These are phyloP conservation scores for Xylariaceae sp. DNA, from an alignment of 2,329 filamentous ascomycete species.

Conservation along the genomic window DNA sequence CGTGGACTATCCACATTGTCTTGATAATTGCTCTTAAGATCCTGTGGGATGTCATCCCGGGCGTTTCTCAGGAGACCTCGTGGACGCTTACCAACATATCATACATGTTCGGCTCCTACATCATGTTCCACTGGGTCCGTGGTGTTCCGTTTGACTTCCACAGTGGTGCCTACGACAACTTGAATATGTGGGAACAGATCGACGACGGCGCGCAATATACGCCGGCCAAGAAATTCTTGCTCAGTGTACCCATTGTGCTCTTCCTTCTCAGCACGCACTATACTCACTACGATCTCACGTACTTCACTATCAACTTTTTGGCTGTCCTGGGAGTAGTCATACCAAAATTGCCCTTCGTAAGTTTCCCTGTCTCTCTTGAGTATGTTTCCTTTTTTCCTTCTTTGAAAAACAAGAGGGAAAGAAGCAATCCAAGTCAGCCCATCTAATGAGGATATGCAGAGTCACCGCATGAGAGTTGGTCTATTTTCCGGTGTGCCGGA, in stretches of 20 bases:
- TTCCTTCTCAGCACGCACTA: conserved; percentile 98
- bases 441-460: conserved; percentile 45
- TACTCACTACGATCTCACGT: conserved; percentile 94
- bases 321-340: conserved; percentile 90
- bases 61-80: conserved; percentile 94
- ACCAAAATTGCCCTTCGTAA: conserved; percentile 89
- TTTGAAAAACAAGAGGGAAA: no score
- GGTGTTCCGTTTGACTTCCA: conserved; percentile 99
- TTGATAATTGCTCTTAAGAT: conserved; percentile 90
- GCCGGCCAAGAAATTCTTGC: conserved; percentile 94
- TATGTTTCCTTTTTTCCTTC: no score
- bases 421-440: conserved; percentile 12
- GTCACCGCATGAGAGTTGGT: conserved; percentile 71
- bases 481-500: conserved; percentile 66
- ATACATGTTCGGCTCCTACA: conserved; percentile 97
- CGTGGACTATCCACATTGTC: conserved; percentile 96
- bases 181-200: conserved; percentile 99
- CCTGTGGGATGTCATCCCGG: conserved; percentile 92
- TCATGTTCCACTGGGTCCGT: conserved; percentile 99
- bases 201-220: conserved; percentile 99
- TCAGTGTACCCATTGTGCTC: conserved; percentile 87
- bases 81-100: conserved; percentile 99
- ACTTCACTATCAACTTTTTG: conserved; percentile 95
- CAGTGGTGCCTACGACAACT: conserved; percentile 93
- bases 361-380: conserved; percentile 35